Conservation (phyloP, 129 eudicot species). For the Chrysanthemum makinoi region DNA sequence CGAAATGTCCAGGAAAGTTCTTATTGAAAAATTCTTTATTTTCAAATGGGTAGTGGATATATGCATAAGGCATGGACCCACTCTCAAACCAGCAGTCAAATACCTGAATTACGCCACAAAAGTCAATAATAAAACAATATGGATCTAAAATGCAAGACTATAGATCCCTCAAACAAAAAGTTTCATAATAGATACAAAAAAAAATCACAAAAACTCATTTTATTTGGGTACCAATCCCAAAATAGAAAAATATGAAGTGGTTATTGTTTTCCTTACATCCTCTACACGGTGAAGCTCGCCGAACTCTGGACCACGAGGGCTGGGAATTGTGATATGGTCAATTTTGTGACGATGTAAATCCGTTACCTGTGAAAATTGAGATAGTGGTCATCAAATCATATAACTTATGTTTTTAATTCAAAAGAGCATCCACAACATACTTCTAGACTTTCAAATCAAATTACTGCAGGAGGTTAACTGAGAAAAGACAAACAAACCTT, state of each 20-base stretch:
- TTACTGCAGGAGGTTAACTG: too few relatives aligned
- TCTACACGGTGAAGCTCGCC: conserved; percentile 82
- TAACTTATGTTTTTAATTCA: too few relatives aligned
- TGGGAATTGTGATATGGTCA: conserved; percentile 80
- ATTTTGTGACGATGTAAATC: conserved; percentile 89
- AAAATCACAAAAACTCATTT: too few relatives aligned
- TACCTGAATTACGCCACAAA: conserved; percentile 42
- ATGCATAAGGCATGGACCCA: conserved; percentile 96
- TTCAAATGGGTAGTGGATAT: conserved; percentile 91
- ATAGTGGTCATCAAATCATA: not conserved
- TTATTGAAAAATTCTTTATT: conserved; percentile 68
- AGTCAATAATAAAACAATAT: not conserved
- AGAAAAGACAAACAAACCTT: conserved; percentile 35
- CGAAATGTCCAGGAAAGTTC: conserved; percentile 90
- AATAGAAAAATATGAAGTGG: not conserved
- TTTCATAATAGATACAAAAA: too few relatives aligned
- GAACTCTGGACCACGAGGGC: conserved; percentile 57
- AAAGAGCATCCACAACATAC: not conserved
- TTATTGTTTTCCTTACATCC: conserved; percentile 46
- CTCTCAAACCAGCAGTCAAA: conserved; percentile 99
- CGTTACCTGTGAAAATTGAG: conserved; percentile 41
- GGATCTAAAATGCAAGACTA: not conserved
- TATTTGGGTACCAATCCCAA: too few relatives aligned
- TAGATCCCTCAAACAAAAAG: not conserved
- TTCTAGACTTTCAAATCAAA: too few relatives aligned